phyloP scores from a whole-genome alignment of 805 yeast species.

The Wickerhamiella vanderwaltii region DNA sequence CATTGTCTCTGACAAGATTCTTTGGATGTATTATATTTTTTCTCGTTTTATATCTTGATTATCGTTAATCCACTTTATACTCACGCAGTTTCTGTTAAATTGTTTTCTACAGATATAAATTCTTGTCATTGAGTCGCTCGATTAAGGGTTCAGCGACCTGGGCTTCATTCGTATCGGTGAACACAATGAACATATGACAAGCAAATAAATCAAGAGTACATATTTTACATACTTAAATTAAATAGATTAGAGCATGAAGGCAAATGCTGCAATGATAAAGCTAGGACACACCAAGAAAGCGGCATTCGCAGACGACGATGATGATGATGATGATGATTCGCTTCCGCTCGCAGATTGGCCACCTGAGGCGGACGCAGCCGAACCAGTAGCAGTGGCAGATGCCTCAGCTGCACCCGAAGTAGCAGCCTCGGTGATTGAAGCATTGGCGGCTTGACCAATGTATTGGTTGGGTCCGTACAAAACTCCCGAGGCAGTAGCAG shows the following conservation, averaged over 20 bases:
- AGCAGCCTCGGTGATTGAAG: background rate
- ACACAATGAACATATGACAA: too few species aligned
- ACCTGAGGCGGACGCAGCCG: background rate
- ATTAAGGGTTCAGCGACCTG: too few species aligned
- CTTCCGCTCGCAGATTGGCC: background rate
- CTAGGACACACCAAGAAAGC: slow-evolving; percentile 1
- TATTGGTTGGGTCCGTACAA: slow-evolving; percentile 9
- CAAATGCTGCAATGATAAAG: background rate
- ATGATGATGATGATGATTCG: background rate
- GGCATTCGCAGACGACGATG: slow-evolving; percentile 1
- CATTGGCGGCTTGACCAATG: slow-evolving; percentile 4
- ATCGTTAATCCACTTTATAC: too few species aligned
- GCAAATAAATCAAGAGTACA: too few species aligned
- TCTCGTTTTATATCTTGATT: too few species aligned
- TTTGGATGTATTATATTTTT: too few species aligned
- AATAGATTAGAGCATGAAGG: slow-evolving; percentile 10
- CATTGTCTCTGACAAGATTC: too few species aligned
- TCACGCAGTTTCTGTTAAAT: too few species aligned
- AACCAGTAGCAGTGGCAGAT: background rate
- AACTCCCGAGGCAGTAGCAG: slow-evolving; percentile 5
- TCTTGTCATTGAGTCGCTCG: too few species aligned
- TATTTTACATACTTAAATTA: background rate
- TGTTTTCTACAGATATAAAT: too few species aligned
- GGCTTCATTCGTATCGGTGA: too few species aligned
- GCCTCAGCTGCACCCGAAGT: background rate